Base-by-base conservation (phyloP, 208 protist species). In the Phytomonas sp. region DNA sequence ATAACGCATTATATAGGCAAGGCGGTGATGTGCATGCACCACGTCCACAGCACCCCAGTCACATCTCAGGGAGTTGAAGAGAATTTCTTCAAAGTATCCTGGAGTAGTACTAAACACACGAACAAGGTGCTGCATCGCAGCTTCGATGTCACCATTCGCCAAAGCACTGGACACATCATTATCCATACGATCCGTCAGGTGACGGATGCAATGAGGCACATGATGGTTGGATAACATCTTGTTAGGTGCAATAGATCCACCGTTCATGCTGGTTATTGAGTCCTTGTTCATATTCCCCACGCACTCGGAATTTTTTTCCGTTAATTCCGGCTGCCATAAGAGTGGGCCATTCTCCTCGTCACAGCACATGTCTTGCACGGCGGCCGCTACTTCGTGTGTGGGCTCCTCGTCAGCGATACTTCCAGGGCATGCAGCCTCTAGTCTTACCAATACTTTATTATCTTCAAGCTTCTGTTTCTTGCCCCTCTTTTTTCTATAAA, bases 21-120 rank as follows among this genome's bases (percentile, higher is more conserved):
- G 73, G 31, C 79, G 81, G 71, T 96, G 91, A 61, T 96, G 91
- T 6, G 75, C 75, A 76, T 93, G 91, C 26, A 72, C 75, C n/a
- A 89, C 70, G 66, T 72, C 76, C 17, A 82, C 73, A 30, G 86
- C 84, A 5, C 83, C 86, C 78, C 87, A 81, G 69, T 92, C 81
- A 62, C 78, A 81, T 60, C 78, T 70, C 67, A 94, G 71, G 37
- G 76, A 79, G 74, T 93, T 87, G 56, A 77, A 71, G 20, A 96
- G 73, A 17, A 84, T 51, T 63, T 89, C 75, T 73, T 96, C 87
- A 37, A 81, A 84, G 64, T 75, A 62, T 26, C 81, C 86, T 13
- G 79, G 80, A 13, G 43, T 43, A 59, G 77, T 70, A 61, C 74
- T 80, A 74, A 85, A 93, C 37, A 79, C 66, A 26, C 80, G 83